phyloP scores from a whole-genome alignment of 306 rosid genomes.

The Styphnolobium japonicum region DNA sequence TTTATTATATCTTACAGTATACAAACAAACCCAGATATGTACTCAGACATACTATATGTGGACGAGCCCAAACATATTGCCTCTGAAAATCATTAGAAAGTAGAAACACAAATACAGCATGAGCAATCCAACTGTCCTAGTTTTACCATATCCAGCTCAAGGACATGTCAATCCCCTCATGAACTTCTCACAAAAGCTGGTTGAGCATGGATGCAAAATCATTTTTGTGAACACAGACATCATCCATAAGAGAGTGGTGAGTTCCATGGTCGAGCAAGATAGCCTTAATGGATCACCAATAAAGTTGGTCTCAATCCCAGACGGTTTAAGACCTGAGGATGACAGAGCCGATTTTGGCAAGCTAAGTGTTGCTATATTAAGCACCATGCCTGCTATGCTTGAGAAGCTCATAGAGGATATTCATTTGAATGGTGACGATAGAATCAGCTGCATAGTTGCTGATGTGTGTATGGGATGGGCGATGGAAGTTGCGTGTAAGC shows the following conservation, averaged over 20 bases:
- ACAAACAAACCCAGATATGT: no score
- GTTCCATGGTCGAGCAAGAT: background rate
- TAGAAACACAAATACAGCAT: background rate
- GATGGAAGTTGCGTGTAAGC: background rate
- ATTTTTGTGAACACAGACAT: constrained; percentile 30
- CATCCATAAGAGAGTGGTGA: constrained; percentile 13
- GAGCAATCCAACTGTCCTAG: constrained; percentile 27
- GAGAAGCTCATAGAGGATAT: constrained; percentile 40
- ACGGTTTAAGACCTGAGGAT: constrained; percentile 10
- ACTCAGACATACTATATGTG: no score
- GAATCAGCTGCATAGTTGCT: constrained; percentile 6
- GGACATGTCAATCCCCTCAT: constrained; percentile 41
- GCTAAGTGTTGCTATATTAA: background rate
- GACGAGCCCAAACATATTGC: no score
- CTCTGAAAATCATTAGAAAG: background rate
- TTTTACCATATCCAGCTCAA: constrained; percentile 28
- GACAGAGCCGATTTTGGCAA: background rate
- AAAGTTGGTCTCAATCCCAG: constrained; percentile 6
- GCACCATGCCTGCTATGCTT: constrained; percentile 30
- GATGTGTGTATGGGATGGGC: constrained; percentile 24
- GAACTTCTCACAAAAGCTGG: constrained; percentile 22
- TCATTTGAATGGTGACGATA: background rate
- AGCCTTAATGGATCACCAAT: background rate
- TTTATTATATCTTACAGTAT: no score
- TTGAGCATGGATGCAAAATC: constrained; percentile 19